A percentile compares a stretch with the other conserved stretches of the same genome.
Conservation (phyloP, 2,329 filamentous ascomycete genomes). For the Aspergillus novoparasiticus region DNA sequence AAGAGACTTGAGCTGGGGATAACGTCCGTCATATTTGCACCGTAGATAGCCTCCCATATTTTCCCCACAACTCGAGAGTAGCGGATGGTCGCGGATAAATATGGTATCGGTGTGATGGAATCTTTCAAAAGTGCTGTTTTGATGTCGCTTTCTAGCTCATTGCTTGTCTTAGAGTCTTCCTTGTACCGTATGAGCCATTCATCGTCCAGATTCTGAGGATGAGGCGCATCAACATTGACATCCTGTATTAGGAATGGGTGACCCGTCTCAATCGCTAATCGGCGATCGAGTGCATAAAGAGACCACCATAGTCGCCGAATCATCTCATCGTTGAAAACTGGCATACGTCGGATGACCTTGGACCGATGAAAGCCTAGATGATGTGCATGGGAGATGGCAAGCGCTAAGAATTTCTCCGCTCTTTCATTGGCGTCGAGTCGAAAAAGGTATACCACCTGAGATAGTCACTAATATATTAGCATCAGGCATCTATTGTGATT, state of each 20-base stretch:
- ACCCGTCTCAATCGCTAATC: conserved; percentile 28
- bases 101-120: conserved; percentile 17
- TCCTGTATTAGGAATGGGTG: conserved; percentile 31
- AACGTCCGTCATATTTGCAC: conserved; percentile 15
- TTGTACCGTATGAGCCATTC: conserved; percentile 14
- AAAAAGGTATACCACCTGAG: conserved; percentile 26
- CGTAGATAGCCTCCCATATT: conserved; percentile 27
- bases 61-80: conserved; percentile 26
- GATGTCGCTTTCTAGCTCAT: not conserved
- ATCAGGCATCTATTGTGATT: not conserved
- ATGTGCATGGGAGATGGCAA: conserved; percentile 25
- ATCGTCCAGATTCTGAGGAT: conserved; percentile 22
- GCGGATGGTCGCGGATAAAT: conserved; percentile 23
- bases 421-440: conserved; percentile 16
- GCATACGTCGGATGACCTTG: conserved; percentile 17
- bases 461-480: not conserved
- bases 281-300: conserved; percentile 27
- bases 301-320: conserved; percentile 34
- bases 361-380: conserved; percentile 26
- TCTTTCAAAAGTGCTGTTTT: not conserved
- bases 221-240: conserved; percentile 23
- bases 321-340: conserved; percentile 25
- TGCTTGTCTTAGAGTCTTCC: not conserved
- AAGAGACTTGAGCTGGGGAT: conserved; percentile 16
- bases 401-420: conserved; percentile 19